These are phyloP conservation scores for Bruguiera parviflora DNA, from an alignment of 345 rosid genomes.

Conservation along the genomic window DNA sequence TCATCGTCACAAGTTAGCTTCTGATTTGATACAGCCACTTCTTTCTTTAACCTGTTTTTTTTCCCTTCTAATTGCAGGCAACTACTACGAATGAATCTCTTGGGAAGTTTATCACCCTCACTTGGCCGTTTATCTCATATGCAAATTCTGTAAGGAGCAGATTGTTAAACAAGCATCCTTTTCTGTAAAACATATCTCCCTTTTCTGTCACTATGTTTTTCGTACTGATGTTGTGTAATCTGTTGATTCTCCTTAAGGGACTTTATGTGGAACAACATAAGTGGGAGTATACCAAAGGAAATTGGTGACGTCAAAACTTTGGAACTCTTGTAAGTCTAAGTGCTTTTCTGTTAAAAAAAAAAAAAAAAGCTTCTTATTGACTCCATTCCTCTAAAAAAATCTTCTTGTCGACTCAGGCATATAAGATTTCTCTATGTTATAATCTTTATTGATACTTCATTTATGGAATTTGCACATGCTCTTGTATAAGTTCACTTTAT, in stretches of 20 bases:
- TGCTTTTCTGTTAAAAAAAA: too few species aligned
- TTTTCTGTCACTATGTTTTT: not conserved
- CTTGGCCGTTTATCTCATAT: constrained; percentile 66
- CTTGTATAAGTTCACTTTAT: not conserved
- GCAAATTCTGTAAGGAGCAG: constrained; percentile 56
- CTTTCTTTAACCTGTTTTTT: not conserved
- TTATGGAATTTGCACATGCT: not conserved
- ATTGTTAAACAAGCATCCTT: not conserved
- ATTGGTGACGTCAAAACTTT: constrained; percentile 74
- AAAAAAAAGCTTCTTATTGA: too few species aligned
- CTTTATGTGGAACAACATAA: constrained; percentile 90
- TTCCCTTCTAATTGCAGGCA: constrained; percentile 49
- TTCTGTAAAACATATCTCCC: not conserved
- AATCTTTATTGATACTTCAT: not conserved
- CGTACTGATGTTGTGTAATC: constrained; percentile 13
- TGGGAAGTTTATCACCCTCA: constrained; percentile 76
- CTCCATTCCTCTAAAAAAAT: too few species aligned
- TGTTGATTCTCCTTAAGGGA: constrained; percentile 48
- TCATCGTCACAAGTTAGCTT: not conserved
- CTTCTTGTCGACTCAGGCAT: too few species aligned
- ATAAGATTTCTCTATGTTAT: too few species aligned
- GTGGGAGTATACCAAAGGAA: constrained; percentile 84
- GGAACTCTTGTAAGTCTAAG: constrained; percentile 69
- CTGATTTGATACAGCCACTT: not conserved
- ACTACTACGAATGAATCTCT: constrained; percentile 63